Evolutionary conservation across 805 yeast species (phyloP), one percentile per base, ranked within the genome.

Genomic region (Blastobotrys muscicola): DNA sequence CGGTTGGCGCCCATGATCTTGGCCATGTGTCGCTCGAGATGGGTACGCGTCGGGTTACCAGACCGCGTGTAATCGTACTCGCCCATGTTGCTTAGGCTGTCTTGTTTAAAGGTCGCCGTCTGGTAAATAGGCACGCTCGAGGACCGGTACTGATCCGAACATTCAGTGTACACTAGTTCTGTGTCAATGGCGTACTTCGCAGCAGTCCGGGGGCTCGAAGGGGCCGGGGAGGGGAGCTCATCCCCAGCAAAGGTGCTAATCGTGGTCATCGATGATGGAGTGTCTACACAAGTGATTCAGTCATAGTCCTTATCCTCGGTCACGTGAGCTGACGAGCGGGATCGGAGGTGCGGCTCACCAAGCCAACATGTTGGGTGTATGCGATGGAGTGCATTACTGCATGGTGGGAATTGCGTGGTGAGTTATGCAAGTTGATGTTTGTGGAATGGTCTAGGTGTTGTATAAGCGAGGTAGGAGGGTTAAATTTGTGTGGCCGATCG

Each of bases 21-120:
- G 32, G 85, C 81, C 55, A 89, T 58, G 54, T 89, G 94, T 38
- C 74, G 69, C 61, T 89, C 95, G 47, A 87, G 65, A 34, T 76
- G 75, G 0, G 90, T 76, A 61, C 97, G 72, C 1, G 97, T 85
- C 16, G 97, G 97, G 65, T 89, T 89, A 3, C 97, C 97, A 10
- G 94, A 82, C 53, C 97, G 72, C 0, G 97, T 85, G 64, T 85
- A 85, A 59, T 82, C 90, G 58, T 80, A 85, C 53, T 79, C 82
- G 2, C 94, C 90, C 80, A 83, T 75, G 54, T 82, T 78, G 33
- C 75, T 68, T 48, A 85, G 66, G 0, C 84, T 75, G 37, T 71
- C 72, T 61, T 85, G 92, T 64, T 86, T 87, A 70, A 89, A 89
- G 4, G 97, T 89, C n/a, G 97, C 95, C 0, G 92, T 77, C 61